phyloP scores from a whole-genome alignment of 2,329 filamentous ascomycete species.

The Spiromastix sp. region DNA sequence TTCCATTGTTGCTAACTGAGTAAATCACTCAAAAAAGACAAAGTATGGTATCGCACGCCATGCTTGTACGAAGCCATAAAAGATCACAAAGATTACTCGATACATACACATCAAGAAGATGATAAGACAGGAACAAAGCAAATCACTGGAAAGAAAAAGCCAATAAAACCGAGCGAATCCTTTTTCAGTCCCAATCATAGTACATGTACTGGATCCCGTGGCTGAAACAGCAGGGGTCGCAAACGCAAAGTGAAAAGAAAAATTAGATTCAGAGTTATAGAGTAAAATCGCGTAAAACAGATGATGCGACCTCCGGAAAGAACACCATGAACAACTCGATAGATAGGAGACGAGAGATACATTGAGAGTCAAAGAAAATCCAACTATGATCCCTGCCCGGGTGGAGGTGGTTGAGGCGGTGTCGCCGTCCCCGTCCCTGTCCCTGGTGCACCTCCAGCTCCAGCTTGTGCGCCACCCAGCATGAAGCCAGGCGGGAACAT shows the following conservation, averaged over 20 bases:
- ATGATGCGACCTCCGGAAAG: neutral
- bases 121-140: too few relatives aligned
- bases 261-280: neutral
- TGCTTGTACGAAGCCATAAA: too few relatives aligned
- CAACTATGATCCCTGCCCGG: constrained; percentile 6
- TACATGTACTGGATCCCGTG: too few relatives aligned
- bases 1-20: too few relatives aligned
- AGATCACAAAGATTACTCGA: too few relatives aligned
- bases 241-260: constrained; percentile 7
- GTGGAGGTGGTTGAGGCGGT: constrained; percentile 1
- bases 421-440: neutral
- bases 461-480: constrained; percentile 28
- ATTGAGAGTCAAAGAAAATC: constrained; percentile 16
- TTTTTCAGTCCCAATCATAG: too few relatives aligned
- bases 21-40: too few relatives aligned
- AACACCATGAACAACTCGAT: constrained; percentile 17
- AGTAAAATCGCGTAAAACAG: neutral
- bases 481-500: constrained; percentile 40
- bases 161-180: too few relatives aligned
- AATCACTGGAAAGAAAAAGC: too few relatives aligned
- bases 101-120: too few relatives aligned
- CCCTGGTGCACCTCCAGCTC: constrained; percentile 4
- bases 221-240: constrained; percentile 45
- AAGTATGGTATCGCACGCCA: too few relatives aligned
- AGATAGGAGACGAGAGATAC: constrained; percentile 30